Evolutionary conservation across 2,329 filamentous ascomycete genomes (phyloP).

Genomic region (Pseudogymnoascus sp.): DNA sequence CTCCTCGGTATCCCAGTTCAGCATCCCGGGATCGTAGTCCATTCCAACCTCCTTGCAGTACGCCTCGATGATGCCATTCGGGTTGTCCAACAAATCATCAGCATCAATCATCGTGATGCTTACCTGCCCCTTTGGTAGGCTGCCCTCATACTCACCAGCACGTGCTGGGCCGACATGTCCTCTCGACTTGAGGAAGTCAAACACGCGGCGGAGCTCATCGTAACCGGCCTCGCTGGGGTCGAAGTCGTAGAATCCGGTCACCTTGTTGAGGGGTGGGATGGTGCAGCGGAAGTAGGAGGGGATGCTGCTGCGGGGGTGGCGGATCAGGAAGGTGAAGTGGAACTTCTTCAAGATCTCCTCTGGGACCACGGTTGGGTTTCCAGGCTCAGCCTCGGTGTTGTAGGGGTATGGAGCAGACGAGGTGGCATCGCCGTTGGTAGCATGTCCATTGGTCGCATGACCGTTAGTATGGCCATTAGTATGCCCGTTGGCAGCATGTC

Average conservation of each 20-base stretch:
- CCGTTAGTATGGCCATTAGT: constrained; percentile 18
- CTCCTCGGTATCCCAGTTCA: constrained; percentile 73
- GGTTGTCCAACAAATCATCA: constrained; percentile 85
- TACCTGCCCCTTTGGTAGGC: constrained; percentile 31
- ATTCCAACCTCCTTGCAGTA: constrained; percentile 80
- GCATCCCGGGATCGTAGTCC: constrained; percentile 67
- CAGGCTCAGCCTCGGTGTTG: constrained; percentile 48
- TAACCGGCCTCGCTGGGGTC: constrained; percentile 86
- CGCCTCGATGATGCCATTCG: constrained; percentile 62
- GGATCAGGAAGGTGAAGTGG: constrained; percentile 95
- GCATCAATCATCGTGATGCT: constrained; percentile 85
- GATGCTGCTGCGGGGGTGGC: constrained; percentile 83
- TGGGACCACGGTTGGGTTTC: constrained; percentile 82
- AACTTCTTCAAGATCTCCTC: constrained; percentile 65
- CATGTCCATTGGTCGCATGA: constrained; percentile 22
- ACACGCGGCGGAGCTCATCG: constrained; percentile 73
- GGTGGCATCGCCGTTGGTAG: constrained; percentile 26
- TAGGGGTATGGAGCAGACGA: constrained; percentile 47
- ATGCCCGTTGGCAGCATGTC: constrained; percentile 15
- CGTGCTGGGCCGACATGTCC: constrained; percentile 63
- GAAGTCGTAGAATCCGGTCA: constrained; percentile 83
- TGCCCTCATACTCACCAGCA: constrained; percentile 34
- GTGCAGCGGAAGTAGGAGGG: constrained; percentile 95
- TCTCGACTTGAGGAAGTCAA: constrained; percentile 70
- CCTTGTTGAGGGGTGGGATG: constrained; percentile 70